Base-by-base conservation (phyloP, 2,329 filamentous ascomycete species). In the Arachnomyces sp. region DNA sequence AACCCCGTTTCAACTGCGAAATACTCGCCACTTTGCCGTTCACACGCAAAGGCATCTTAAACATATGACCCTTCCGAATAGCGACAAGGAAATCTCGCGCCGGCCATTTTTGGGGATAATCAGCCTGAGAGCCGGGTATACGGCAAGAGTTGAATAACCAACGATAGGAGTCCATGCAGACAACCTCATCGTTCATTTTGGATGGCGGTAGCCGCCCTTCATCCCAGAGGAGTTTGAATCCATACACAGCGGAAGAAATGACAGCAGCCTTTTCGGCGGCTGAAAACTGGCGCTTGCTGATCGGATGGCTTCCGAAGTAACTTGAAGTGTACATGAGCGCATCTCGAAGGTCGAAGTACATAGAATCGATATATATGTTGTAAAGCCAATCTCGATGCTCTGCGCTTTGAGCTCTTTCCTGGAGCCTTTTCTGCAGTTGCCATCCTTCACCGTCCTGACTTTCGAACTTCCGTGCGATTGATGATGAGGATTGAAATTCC, bases 381-480 rank as follows among this genome's bases (percentile, higher is more conserved):
- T 34, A 18, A 21, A 34, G 35, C 38, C 38, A 40, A 35, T 40
- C n/a, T n/a, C n/a, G n/a, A 6, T 30, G 38, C 28, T 40, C 30
- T 7, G 31, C 34, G 15, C 16, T 36, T 40, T 29, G 35, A 16
- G 38, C 12, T 30, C n/a, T n/a, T n/a, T 39, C 32, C n/a, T 18
- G 21, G 28, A 51, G 43, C 16, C 44, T 39, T 30, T 39, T 35
- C 21, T 51, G 43, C 3, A 49, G 33, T n/a, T n/a, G n/a, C n/a
- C 40, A 28, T 15, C 38, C 44, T 34, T 44, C 25, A 11, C 46
- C 36, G 11, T 32, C 39, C 12, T 38, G 42, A 11, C 34, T 18
- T 31, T 39, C 29, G 18, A 48, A 44, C 34, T 42, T 38, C 13
- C 34, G 17, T 3, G 44, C 39, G 25, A 33, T 29, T 16, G 11